Evolutionary conservation across 805 yeast species (phyloP).

Genomic region (Lipomyces lipofer): DNA sequence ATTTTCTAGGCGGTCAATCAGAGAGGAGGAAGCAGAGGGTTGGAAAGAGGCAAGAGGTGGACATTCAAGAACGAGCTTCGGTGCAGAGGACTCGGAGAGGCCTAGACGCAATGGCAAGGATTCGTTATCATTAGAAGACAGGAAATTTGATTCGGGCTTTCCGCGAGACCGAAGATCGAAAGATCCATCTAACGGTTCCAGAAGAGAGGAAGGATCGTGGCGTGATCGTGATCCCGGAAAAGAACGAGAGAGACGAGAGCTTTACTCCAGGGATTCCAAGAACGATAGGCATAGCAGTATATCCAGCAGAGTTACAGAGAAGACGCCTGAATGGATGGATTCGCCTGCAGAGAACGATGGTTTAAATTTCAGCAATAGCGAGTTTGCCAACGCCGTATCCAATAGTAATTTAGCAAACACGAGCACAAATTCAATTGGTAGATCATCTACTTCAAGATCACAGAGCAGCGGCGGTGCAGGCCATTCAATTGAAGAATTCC

Average conservation of each 20-base stretch:
- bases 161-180: constrained; percentile 13
- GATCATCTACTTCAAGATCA: neutral
- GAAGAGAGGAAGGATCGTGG: constrained; percentile 26
- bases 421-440: neutral
- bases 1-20: neutral
- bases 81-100: constrained; percentile 6
- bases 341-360: constrained; percentile 12
- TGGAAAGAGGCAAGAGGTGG: constrained; percentile 8
- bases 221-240: constrained; percentile 21
- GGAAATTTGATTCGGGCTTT: neutral
- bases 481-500: constrained; percentile 37
- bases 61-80: neutral
- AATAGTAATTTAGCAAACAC: neutral
- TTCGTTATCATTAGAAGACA: neutral
- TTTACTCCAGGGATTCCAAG: neutral
- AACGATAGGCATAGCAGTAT: neutral
- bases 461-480: constrained; percentile 9
- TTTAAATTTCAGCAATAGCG: constrained; percentile 14
- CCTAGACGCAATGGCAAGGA: constrained; percentile 6
- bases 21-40: constrained; percentile 7
- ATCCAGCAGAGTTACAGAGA: constrained; percentile 10
- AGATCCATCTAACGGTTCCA: constrained; percentile 1
- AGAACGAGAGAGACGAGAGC: constrained; percentile 8
- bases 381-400: constrained; percentile 18
- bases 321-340: constrained; percentile 27